Percentiles rank a stretch among this genome's conserved stretches.
phyloP scores from a whole-genome alignment of 352 stramenopile species.

The Paralagenidium karlingii region DNA sequence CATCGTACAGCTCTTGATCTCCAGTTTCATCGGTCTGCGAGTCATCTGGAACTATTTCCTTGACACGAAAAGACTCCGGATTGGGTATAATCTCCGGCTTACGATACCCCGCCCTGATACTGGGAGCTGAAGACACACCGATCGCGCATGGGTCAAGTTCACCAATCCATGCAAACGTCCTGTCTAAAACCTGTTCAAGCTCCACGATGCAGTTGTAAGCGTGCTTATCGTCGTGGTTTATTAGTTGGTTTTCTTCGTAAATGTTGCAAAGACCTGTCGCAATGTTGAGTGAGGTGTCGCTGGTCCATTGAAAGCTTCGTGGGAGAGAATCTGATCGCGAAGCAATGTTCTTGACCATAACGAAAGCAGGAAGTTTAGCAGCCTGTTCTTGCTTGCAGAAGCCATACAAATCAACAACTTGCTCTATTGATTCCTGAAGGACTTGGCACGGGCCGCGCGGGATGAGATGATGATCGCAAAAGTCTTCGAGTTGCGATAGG shows the following conservation, averaged over 20 bases:
- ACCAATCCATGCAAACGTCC: constrained; percentile 27
- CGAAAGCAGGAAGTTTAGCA: constrained; percentile 14
- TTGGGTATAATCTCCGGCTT: neutral
- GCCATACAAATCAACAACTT: constrained; percentile 14
- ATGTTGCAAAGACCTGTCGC: constrained; percentile 30
- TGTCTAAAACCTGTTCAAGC: constrained; percentile 9
- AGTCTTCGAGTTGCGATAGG: constrained; percentile 16
- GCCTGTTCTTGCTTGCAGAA: constrained; percentile 9
- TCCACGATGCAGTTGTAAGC: constrained; percentile 7
- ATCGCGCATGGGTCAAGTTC: constrained; percentile 11
- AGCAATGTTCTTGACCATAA: constrained; percentile 23
- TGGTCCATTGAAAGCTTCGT: constrained; percentile 12
- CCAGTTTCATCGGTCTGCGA: neutral
- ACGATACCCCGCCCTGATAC: neutral
- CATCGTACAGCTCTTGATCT: neutral
- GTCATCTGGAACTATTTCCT: constrained; percentile 4
- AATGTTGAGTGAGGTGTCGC: constrained; percentile 21
- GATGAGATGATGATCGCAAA: constrained; percentile 24
- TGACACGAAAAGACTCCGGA: neutral
- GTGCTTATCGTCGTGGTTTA: neutral
- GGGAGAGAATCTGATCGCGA: no score
- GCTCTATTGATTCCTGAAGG: constrained; percentile 11
- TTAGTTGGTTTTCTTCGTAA: neutral
- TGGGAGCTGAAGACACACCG: neutral
- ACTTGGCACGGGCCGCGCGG: constrained; percentile 9